Conservation (phyloP, 352 stramenopile species). For the Phytophthora hybrid region DNA sequence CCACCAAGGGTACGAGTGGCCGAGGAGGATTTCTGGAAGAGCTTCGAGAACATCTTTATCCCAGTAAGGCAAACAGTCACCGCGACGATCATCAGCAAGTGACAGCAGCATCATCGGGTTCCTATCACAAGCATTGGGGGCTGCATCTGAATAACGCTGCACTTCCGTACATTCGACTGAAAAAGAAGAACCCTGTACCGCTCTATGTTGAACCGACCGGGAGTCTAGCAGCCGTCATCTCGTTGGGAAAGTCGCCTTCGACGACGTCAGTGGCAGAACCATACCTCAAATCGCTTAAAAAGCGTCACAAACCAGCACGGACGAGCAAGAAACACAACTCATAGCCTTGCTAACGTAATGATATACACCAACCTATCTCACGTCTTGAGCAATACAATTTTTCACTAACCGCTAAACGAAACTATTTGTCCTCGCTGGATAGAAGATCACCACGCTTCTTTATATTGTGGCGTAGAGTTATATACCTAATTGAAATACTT, state of each 20-base stretch:
- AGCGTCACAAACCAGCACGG: slow-evolving; percentile 40
- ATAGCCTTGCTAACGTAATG: slow-evolving; percentile 3
- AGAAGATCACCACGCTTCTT: slow-evolving; percentile 13
- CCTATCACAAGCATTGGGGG: slow-evolving; percentile 55
- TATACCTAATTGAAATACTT: slow-evolving; percentile 33
- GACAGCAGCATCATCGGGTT: slow-evolving; percentile 21
- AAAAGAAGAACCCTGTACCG: slow-evolving; percentile 59
- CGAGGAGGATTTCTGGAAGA: slow-evolving; percentile 36
- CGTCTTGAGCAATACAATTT: not conserved
- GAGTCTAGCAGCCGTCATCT: slow-evolving; percentile 20
- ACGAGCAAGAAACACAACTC: slow-evolving; percentile 5
- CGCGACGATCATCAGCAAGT: slow-evolving; percentile 28
- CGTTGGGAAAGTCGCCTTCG: slow-evolving; percentile 4
- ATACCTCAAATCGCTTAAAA: slow-evolving; percentile 85
- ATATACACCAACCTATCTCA: not conserved
- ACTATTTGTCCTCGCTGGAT: not conserved
- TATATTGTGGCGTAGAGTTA: slow-evolving; percentile 23
- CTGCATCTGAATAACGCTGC: slow-evolving; percentile 65
- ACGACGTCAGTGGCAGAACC: slow-evolving; percentile 47
- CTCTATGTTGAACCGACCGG: slow-evolving; percentile 35
- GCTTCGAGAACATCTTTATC: slow-evolving; percentile 38
- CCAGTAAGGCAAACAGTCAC: slow-evolving; percentile 24
- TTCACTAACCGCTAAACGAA: not conserved
- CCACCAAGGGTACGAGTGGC: slow-evolving; percentile 12
- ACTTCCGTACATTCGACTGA: slow-evolving; percentile 75